Evolutionary conservation across 768 basidiomycete genomes (phyloP), one percentile per base, ranked within the genome.

Genomic region (Sarcodon sp.): DNA sequence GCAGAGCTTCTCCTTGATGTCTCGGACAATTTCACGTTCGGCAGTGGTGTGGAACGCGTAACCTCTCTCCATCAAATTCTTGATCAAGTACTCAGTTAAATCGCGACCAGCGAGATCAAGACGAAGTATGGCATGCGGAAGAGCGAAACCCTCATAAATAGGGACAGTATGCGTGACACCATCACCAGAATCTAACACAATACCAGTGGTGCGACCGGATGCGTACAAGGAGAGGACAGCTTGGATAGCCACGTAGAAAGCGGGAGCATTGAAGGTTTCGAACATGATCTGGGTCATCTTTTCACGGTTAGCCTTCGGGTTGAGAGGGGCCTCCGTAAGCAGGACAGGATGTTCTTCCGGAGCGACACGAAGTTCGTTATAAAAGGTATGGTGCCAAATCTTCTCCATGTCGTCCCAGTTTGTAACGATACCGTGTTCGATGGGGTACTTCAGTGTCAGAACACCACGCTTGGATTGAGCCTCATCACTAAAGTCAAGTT

Each of bases 231-330:
- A 89, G 35, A 93, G 75, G 47, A 91, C 87, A 62, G 87, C 88
- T 70, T 93, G 89, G 66, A 91, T 89, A 47, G 83, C 75, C 55
- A 90, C 87, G 73, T 90, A 90, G 76, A 91, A 88, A 9, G 89
- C 88, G 50, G 88, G 89, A 11, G 80, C 83, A 65, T 90, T 91
- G 77, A 91, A 91, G 10, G 88, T 92, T 71, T 92, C 88, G 66
- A 92, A 92, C 87, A 91, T 90, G 78, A 89, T 90, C 66, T 92
- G 87, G 54, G 87, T 90, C 83, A 86, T 89, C 76, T 89, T 88
- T 72, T 90, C 88, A 59, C 88, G 71, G 71, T 91, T 91, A 49
- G 83, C 83, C 71, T 91, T 91, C 57, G 89, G 88, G 73, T 93
- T 93, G 56, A 90, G 76, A 15, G 89, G 88, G 31, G 89, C 89